A percentile compares a stretch with the other conserved stretches of the same genome.
phyloP scores from a whole-genome alignment of 2,329 filamentous ascomycete genomes.

The Metarhizium anisopliae region DNA sequence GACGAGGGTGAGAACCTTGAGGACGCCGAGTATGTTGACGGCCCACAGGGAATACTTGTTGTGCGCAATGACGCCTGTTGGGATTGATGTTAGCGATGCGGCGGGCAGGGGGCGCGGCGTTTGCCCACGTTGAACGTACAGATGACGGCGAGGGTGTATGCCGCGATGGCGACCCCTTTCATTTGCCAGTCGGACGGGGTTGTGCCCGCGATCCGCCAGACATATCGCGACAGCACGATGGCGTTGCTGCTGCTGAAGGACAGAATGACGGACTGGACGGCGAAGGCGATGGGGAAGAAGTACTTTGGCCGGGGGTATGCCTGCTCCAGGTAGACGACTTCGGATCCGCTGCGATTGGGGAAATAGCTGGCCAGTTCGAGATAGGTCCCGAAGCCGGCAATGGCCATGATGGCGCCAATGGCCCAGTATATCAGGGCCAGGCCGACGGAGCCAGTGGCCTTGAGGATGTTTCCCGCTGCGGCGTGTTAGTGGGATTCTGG shows the following conservation, averaged over 20 bases:
- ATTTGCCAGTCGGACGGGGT: slow-evolving; percentile 50
- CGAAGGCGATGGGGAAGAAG: slow-evolving; percentile 56
- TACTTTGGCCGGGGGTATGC: slow-evolving; percentile 55
- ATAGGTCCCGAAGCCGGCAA: slow-evolving; percentile 47
- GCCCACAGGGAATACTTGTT: slow-evolving; percentile 49
- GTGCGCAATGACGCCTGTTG: slow-evolving; percentile 33
- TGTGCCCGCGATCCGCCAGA: slow-evolving; percentile 44
- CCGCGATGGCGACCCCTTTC: slow-evolving; percentile 57
- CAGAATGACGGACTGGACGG: slow-evolving; percentile 52
- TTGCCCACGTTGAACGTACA: slow-evolving; percentile 26
- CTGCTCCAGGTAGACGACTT: slow-evolving; percentile 62
- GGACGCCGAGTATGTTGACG: slow-evolving; percentile 44
- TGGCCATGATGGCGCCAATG: slow-evolving; percentile 50
- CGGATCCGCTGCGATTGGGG: slow-evolving; percentile 54
- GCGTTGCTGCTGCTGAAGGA: slow-evolving; percentile 60
- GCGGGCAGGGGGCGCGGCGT: neutral
- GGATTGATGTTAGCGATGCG: neutral
- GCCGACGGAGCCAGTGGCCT: slow-evolving; percentile 52
- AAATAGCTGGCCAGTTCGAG: slow-evolving; percentile 58
- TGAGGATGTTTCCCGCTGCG: slow-evolving; percentile 35
- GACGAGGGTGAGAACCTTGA: slow-evolving; percentile 55
- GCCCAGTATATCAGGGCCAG: slow-evolving; percentile 56
- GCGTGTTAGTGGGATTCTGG: neutral
- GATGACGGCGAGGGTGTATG: slow-evolving; percentile 49
- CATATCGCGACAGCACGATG: slow-evolving; percentile 54